These are phyloP conservation scores for Bryoerythrophyllum caledonicum DNA, from an alignment of 225 moss, liverwort and hornwort genomes.

Conservation along the genomic window DNA sequence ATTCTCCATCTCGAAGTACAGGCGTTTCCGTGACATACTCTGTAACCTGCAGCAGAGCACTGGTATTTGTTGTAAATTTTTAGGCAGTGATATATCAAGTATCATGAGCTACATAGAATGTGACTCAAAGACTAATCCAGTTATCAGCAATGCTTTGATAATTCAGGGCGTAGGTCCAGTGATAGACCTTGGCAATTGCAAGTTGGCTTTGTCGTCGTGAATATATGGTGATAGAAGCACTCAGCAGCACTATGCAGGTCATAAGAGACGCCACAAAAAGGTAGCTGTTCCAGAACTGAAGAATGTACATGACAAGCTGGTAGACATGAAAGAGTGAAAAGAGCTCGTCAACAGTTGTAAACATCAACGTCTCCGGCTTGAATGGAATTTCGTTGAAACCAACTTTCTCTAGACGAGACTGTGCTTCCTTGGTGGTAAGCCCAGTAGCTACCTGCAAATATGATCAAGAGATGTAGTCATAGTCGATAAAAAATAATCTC, in stretches of 20 bases:
- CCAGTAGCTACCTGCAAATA: constrained; percentile 54
- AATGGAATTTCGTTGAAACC: constrained; percentile 82
- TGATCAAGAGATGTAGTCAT: constrained; percentile 11
- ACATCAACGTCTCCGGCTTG: constrained; percentile 60
- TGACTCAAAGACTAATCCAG: not conserved
- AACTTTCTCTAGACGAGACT: constrained; percentile 60
- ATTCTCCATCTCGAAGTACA: constrained; percentile 59
- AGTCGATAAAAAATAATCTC: not conserved
- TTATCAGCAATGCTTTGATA: not conserved
- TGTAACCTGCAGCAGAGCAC: constrained; percentile 50
- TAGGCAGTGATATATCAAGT: not conserved
- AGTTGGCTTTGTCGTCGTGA: constrained; percentile 64
- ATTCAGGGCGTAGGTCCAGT: constrained; percentile 8
- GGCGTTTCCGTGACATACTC: constrained; percentile 60
- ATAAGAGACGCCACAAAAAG: constrained; percentile 76
- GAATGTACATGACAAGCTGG: constrained; percentile 72
- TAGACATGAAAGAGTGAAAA: constrained; percentile 81
- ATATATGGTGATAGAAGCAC: constrained; percentile 75
- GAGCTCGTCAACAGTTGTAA: constrained; percentile 63
- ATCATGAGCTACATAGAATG: constrained; percentile 2
- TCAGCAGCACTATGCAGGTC: constrained; percentile 65
- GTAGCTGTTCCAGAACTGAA: constrained; percentile 79
- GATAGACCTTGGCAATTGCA: constrained; percentile 62
- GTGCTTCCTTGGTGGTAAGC: constrained; percentile 54
- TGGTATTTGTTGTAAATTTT: not conserved